Conservation (phyloP, 805 yeast genomes). For the Teunomyces kruisii region DNA sequence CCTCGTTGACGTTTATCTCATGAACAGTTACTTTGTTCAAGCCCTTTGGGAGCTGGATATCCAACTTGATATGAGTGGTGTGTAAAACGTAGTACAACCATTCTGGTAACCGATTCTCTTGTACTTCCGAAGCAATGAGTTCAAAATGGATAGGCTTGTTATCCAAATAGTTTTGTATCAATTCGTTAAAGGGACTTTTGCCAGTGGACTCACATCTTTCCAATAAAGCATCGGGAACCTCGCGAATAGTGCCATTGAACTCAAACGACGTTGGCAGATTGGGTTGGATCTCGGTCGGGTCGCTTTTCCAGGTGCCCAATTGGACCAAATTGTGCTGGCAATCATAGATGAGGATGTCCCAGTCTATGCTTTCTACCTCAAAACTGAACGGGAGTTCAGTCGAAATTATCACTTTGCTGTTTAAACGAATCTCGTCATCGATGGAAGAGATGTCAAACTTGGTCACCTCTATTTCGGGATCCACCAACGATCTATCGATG, state of each 20-base stretch:
- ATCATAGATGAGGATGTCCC: constrained; percentile 28
- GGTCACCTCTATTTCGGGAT: constrained; percentile 16
- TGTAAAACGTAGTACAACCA: constrained; percentile 25
- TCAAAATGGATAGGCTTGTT: constrained; percentile 15
- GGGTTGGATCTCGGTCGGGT: constrained; percentile 15
- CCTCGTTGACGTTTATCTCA: background rate
- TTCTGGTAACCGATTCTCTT: constrained; percentile 16
- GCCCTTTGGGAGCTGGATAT: constrained; percentile 8
- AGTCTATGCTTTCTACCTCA: constrained; percentile 19
- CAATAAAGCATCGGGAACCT: constrained; percentile 18
- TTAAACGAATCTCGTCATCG: constrained; percentile 9
- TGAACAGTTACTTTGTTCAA: background rate
- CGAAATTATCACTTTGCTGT: constrained; percentile 9
- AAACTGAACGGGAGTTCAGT: constrained; percentile 18
- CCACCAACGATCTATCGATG: constrained; percentile 9
- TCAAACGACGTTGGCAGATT: constrained; percentile 12
- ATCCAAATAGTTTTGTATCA: constrained; percentile 18
- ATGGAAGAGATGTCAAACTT: constrained; percentile 12
- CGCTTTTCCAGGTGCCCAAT: constrained; percentile 24
- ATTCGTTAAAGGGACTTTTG: constrained; percentile 18
- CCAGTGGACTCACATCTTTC: constrained; percentile 19
- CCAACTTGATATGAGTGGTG: constrained; percentile 11
- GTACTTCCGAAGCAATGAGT: constrained; percentile 17
- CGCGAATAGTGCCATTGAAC: constrained; percentile 19
- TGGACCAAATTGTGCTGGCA: constrained; percentile 19